Evolutionary conservation across 495 filamentous ascomycete genomes (phyloP).

Genomic region (Penicillium desertorum): DNA sequence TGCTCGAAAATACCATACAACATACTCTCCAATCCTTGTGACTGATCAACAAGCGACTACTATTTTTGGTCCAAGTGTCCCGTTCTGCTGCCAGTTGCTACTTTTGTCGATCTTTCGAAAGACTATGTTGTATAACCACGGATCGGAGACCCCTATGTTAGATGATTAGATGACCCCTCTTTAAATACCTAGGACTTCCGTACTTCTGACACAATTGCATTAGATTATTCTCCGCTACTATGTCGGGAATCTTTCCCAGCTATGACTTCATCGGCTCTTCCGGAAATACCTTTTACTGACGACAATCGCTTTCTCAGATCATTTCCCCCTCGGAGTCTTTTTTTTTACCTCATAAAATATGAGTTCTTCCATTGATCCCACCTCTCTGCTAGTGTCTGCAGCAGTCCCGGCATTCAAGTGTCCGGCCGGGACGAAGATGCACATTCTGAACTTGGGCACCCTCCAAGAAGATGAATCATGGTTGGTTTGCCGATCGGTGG

Average conservation of each 20-base stretch:
- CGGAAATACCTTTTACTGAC: not conserved
- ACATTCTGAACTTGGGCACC: constrained; percentile 31
- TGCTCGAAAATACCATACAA: too few species aligned
- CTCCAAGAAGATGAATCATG: constrained; percentile 32
- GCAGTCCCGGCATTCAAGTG: constrained; percentile 22
- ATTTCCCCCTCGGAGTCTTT: not conserved
- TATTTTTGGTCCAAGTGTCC: too few species aligned
- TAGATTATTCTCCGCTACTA: too few species aligned
- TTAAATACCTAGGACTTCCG: too few species aligned
- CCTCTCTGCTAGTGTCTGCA: constrained; percentile 13
- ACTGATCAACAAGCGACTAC: too few species aligned
- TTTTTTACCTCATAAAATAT: not conserved
- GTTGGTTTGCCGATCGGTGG: constrained; percentile 6
- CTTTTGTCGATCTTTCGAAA: too few species aligned
- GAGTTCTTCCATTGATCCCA: not conserved
- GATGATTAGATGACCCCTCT: too few species aligned
- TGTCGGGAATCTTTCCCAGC: not conserved
- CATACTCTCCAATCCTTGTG: too few species aligned
- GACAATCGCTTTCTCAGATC: not conserved
- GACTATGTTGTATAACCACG: too few species aligned
- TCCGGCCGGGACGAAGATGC: constrained; percentile 32
- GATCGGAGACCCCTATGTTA: too few species aligned
- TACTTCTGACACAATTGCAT: too few species aligned
- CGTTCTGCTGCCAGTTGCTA: too few species aligned
- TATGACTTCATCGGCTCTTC: not conserved